Evolutionary conservation across 148 eudicot species (phyloP).

Genomic region (Arctostaphylos glauca): DNA sequence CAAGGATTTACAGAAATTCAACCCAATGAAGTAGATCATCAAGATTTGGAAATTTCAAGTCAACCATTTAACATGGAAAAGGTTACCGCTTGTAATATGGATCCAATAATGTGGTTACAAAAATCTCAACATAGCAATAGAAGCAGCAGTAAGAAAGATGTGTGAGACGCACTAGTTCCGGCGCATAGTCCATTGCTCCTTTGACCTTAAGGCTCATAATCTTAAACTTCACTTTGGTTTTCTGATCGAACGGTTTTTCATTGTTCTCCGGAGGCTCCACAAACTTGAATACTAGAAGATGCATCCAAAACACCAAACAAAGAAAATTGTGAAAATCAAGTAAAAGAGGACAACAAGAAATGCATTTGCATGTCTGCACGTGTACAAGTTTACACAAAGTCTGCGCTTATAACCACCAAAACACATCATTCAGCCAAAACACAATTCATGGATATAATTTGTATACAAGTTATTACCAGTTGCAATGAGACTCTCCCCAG

Average conservation of each 20-base stretch:
- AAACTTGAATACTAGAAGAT: conserved; percentile 68
- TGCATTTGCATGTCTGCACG: background rate
- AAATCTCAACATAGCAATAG: background rate
- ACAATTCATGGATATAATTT: background rate
- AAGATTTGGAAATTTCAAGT: background rate
- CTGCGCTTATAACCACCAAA: background rate
- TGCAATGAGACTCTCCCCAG: conserved; percentile 81
- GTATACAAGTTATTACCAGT: conserved; percentile 48
- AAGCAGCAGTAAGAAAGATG: background rate
- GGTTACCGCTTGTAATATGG: background rate
- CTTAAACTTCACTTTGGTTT: conserved; percentile 72
- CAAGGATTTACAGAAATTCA: background rate
- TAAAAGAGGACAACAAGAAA: background rate
- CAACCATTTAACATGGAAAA: background rate
- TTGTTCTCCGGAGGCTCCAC: conserved; percentile 84
- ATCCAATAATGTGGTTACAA: background rate
- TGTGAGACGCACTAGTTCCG: conserved; percentile 60
- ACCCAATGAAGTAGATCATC: background rate
- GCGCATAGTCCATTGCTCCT: conserved; percentile 67
- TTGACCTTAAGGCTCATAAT: conserved; percentile 87
- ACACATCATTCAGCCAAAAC: background rate
- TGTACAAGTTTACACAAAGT: background rate
- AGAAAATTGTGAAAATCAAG: background rate
- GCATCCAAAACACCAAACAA: conserved; percentile 15
- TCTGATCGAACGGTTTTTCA: conserved; percentile 72